Evolutionary conservation across 805 yeast species (phyloP).

Genomic region (Candida chauliodis): DNA sequence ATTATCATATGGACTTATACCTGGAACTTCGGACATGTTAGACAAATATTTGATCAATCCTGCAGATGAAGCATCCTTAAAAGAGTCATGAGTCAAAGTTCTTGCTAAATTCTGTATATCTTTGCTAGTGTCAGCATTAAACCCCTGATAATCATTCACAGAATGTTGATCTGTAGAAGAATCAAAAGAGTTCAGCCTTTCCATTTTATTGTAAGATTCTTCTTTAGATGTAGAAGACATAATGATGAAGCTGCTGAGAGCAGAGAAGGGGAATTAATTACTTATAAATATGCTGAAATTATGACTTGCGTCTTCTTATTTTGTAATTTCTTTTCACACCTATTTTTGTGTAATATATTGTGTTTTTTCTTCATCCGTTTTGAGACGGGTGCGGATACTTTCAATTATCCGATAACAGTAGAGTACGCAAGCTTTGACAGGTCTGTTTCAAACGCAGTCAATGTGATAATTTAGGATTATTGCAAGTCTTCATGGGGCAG

Average conservation of each 20-base stretch:
- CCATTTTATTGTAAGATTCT: conserved; percentile 5
- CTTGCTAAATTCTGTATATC: conserved; percentile 43
- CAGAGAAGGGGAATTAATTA: no score
- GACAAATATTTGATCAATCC: conserved; percentile 39
- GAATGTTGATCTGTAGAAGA: conserved; percentile 14
- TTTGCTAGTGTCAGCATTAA: conserved; percentile 27
- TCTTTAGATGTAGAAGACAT: conserved; percentile 11
- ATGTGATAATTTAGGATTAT: no score
- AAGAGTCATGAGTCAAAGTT: conserved; percentile 25
- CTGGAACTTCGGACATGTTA: conserved; percentile 52
- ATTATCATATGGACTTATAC: conserved; percentile 35
- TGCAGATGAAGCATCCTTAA: conserved; percentile 13
- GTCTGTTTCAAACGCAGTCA: no score
- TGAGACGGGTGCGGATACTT: no score
- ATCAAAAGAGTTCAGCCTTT: conserved; percentile 4
- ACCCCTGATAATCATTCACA: conserved; percentile 30
- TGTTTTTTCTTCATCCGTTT: no score
- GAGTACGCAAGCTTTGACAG: no score
- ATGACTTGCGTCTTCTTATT: no score
- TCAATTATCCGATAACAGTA: no score
- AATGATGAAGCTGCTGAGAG: neutral
- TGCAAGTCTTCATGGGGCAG: no score
- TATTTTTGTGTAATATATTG: no score
- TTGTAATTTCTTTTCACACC: no score
- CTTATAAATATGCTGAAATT: no score